A percentile compares a stretch with the other conserved stretches of the same genome.
Evolutionary conservation across 345 rosid genomes (phyloP).

Genomic region (Eucalyptus polybractea): DNA sequence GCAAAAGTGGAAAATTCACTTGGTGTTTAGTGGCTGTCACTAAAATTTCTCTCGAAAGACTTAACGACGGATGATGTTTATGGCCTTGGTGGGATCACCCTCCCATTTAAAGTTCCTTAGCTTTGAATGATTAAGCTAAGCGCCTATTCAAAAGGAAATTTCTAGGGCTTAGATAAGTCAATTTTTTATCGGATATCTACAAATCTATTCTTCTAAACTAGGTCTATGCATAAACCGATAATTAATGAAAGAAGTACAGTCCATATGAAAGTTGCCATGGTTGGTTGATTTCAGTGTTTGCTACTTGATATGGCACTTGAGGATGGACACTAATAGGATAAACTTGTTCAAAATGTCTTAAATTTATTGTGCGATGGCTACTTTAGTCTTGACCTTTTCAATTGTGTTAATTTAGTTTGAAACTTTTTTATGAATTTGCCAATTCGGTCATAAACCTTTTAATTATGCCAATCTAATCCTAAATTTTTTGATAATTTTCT

Average conservation of each 20-base stretch:
- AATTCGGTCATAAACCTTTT: rapidly evolving
- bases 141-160: background rate
- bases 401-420: background rate
- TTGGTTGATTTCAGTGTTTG: background rate
- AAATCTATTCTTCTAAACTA: background rate
- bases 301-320: background rate
- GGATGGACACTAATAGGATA: background rate
- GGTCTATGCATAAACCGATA: background rate
- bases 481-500: background rate
- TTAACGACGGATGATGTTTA: background rate
- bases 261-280: background rate
- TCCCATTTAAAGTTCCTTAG: background rate
- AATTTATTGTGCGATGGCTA: rapidly evolving
- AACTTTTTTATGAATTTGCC: no score
- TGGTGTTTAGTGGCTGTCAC: background rate
- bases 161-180: background rate
- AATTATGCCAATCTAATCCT: no score
- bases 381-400: no score
- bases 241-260: background rate
- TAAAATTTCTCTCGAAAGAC: background rate
- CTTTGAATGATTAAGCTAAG: background rate
- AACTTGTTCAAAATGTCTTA: background rate
- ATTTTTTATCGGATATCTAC: background rate
- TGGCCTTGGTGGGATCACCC: background rate
- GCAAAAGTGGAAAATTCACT: background rate